Conservation (phyloP, 257 asterid species). For the Ilex asprella region DNA sequence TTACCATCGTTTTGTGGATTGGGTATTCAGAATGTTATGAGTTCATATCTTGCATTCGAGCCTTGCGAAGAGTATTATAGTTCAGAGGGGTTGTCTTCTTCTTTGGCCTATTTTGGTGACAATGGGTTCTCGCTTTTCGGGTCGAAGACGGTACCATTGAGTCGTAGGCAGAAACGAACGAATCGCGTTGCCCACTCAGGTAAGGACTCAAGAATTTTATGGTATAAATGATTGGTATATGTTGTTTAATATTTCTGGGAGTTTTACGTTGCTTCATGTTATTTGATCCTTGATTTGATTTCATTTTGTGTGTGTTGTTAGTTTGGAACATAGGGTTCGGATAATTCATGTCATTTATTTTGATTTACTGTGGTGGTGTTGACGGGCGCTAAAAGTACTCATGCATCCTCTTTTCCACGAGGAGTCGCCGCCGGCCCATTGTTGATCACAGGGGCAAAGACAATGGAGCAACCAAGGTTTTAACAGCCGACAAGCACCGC, state of each 20-base stretch:
- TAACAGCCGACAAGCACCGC: too few relatives aligned
- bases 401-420: too few relatives aligned
- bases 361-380: too few relatives aligned
- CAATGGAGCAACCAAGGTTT: too few relatives aligned
- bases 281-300: too few relatives aligned
- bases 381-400: too few relatives aligned
- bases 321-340: too few relatives aligned
- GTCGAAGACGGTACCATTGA: slow-evolving; percentile 31
- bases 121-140: slow-evolving; percentile 11
- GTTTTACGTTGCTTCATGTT: not conserved
- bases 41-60: slow-evolving; percentile 25
- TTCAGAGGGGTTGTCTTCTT: slow-evolving; percentile 11
- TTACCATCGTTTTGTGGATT: slow-evolving; percentile 1
- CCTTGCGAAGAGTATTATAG: slow-evolving; percentile 48
- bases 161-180: slow-evolving; percentile 36
- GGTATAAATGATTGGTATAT: not conserved
- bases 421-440: too few relatives aligned
- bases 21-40: slow-evolving; percentile 41
- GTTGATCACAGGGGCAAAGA: too few relatives aligned
- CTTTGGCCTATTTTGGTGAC: slow-evolving; percentile 20
- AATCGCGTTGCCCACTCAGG: slow-evolving; percentile 29
- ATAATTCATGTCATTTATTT: too few relatives aligned
- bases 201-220: slow-evolving; percentile 7
- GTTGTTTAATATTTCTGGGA: too few relatives aligned
- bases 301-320: too few relatives aligned